These are phyloP conservation scores for Wickerhamomyces sydowiorum DNA, from an alignment of 805 yeast genomes.

Conservation along the genomic window DNA sequence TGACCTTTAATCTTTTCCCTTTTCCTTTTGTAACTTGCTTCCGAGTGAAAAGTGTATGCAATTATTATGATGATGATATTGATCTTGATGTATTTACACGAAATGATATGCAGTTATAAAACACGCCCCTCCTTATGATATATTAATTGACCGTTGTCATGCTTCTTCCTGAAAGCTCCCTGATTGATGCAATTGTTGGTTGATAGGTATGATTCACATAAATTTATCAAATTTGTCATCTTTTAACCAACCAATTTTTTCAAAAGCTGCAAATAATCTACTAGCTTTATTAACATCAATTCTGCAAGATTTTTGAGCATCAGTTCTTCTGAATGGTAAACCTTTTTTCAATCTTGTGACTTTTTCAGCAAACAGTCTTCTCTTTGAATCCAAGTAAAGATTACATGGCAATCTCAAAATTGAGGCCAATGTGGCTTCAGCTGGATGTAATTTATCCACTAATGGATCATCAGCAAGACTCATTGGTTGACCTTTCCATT, in stretches of 20 bases:
- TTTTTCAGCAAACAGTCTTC: constrained; percentile 85
- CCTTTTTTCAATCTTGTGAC: constrained; percentile 69
- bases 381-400: constrained; percentile 74
- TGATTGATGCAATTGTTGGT: too few relatives aligned
- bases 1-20: too few relatives aligned
- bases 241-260: constrained; percentile 92
- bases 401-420: constrained; percentile 85
- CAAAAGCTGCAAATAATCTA: constrained; percentile 86
- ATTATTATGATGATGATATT: too few relatives aligned
- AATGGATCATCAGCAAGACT: constrained; percentile 77
- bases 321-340: constrained; percentile 91
- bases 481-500: constrained; percentile 99
- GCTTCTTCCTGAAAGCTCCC: background rate
- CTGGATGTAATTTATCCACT: constrained; percentile 73
- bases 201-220: constrained; percentile 19
- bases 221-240: constrained; percentile 60
- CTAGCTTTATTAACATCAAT: constrained; percentile 97
- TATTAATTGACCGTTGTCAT: too few relatives aligned
- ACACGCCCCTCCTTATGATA: background rate
- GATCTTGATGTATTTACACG: too few relatives aligned
- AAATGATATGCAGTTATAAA: too few relatives aligned
- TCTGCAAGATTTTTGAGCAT: constrained; percentile 96
- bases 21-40: too few relatives aligned
- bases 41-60: too few relatives aligned
- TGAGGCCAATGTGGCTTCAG: constrained; percentile 81